phyloP scores from a whole-genome alignment of 1,139 yeast species.

The Saccharomycopsis crataegensis region DNA sequence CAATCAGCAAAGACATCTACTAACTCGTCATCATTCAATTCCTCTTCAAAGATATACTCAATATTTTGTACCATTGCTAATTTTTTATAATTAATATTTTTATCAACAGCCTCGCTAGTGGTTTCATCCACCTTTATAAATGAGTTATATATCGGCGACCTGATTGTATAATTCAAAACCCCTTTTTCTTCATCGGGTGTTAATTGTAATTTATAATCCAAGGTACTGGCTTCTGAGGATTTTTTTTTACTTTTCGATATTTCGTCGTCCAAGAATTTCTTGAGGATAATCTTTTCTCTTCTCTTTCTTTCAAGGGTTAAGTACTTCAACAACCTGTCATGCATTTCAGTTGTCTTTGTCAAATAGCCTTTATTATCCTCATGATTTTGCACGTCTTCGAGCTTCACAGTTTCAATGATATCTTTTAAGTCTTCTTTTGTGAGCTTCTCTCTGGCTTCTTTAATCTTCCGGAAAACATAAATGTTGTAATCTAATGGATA shows the following conservation, averaged over 20 bases:
- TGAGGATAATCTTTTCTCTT: conserved; percentile 24
- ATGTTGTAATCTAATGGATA: conserved; percentile 31
- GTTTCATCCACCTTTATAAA: conserved; percentile 18
- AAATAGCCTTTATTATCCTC: conserved; percentile 18
- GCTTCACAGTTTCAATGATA: conserved; percentile 1
- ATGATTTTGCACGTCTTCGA: conserved; percentile 20
- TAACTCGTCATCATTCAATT: conserved; percentile 24
- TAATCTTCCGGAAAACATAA: conserved; percentile 27
- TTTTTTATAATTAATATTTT: conserved; percentile 21
- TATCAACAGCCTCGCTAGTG: background rate
- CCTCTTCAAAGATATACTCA: conserved; percentile 29
- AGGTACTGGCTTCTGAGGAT: conserved; percentile 20
- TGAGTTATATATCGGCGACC: conserved; percentile 26
- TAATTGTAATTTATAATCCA: conserved; percentile 1
- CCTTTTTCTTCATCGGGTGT: conserved; percentile 6
- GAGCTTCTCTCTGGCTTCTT: conserved; percentile 20
- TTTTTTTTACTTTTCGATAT: conserved; percentile 19
- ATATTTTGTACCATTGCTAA: conserved; percentile 29
- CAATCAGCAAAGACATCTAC: conserved; percentile 24
- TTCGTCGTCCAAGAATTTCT: conserved; percentile 20
- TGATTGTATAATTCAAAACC: conserved; percentile 26
- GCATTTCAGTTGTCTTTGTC: conserved; percentile 28
- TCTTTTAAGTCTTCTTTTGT: background rate
- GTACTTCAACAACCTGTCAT: conserved; percentile 27
- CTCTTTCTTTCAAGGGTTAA: conserved; percentile 29